Conservation (phyloP, 805 yeast species). For the Ascoidea rubescens region DNA sequence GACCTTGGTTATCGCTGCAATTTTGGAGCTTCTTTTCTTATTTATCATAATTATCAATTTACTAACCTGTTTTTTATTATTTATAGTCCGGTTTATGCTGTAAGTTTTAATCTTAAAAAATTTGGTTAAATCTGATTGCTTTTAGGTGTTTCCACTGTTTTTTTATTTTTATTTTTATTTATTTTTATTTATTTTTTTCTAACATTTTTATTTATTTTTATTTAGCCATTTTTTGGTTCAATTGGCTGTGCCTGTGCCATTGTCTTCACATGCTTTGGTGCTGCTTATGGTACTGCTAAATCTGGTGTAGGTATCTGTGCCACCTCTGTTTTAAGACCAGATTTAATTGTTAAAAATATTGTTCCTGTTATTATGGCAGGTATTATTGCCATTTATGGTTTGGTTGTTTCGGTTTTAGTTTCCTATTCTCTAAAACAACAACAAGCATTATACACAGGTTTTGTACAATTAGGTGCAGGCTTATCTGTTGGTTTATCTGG, state of each 20-base stretch:
- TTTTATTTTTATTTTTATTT: background rate
- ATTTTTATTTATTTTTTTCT: conserved; percentile 8
- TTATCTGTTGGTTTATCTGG: conserved; percentile 94
- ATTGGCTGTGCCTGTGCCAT: conserved; percentile 99
- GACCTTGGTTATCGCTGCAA: background rate
- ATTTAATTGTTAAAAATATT: conserved; percentile 79
- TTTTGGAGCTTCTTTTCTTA: background rate
- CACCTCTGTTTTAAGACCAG: conserved; percentile 95
- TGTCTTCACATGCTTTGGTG: conserved; percentile 97
- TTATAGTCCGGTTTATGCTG: conserved; percentile 59
- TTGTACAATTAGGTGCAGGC: conserved; percentile 97
- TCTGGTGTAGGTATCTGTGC: conserved; percentile 99
- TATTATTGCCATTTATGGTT: conserved; percentile 96
- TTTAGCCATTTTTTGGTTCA: conserved; percentile 93
- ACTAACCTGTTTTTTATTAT: conserved; percentile 4
- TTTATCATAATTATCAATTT: background rate
- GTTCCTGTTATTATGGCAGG: conserved; percentile 99
- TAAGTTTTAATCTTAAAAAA: conserved; percentile 15
- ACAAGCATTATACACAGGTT: conserved; percentile 92
- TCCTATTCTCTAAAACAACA: conserved; percentile 79
- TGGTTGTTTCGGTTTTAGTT: conserved; percentile 90
- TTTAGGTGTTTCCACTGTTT: background rate
- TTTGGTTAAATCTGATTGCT: background rate
- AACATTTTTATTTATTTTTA: conserved; percentile 12
- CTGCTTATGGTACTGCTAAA: conserved; percentile 98